phyloP scores from a whole-genome alignment of 768 basidiomycete genomes.

The Auriscalpium vulgare region DNA sequence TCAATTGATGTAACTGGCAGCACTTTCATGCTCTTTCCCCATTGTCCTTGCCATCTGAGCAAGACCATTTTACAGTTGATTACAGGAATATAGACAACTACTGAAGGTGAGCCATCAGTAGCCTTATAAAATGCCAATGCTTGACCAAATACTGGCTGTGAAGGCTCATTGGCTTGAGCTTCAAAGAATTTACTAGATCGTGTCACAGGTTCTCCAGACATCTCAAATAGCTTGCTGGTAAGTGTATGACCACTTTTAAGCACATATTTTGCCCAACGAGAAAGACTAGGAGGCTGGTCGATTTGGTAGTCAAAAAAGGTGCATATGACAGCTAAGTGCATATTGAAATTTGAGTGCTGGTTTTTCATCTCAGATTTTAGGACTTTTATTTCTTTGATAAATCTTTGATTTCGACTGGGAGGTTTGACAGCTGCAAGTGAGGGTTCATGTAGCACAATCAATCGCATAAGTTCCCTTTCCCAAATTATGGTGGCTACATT shows the following conservation, averaged over 20 bases:
- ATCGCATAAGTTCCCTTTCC: background rate
- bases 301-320: background rate
- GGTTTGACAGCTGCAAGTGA: background rate
- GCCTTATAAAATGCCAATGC: background rate
- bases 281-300: background rate
- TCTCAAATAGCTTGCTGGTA: background rate
- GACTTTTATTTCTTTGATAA: background rate
- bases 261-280: background rate
- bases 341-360: background rate
- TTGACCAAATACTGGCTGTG: background rate
- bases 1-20: background rate
- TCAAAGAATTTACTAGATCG: background rate
- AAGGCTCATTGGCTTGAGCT: background rate
- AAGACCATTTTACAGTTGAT: background rate
- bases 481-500: background rate
- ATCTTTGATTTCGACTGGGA: background rate
- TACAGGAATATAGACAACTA: background rate
- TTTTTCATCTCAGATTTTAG: background rate
- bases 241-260: background rate
- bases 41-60: background rate
- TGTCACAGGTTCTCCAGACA: background rate
- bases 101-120: background rate
- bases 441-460: background rate
- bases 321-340: background rate
- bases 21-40: background rate